These are phyloP conservation scores for Cucurbita pepo DNA, from an alignment of 306 rosid genomes.

Conservation along the genomic window DNA sequence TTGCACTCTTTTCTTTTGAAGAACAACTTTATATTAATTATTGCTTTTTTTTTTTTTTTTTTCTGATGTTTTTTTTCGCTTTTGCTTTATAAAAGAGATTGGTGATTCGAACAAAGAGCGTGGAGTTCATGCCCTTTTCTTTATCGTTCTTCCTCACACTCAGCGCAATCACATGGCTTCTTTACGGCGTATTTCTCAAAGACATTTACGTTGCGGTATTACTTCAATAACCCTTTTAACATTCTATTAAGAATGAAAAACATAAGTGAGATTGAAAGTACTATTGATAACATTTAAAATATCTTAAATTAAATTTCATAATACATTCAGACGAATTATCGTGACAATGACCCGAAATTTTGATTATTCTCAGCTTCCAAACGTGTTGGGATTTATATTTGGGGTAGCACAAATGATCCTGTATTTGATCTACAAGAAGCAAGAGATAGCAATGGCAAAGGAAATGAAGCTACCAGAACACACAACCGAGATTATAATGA, in stretches of 20 bases:
- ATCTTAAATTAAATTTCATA: too few species aligned
- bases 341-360: too few species aligned
- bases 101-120: slow-evolving; percentile 89
- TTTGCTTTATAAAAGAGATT: slow-evolving; percentile 28
- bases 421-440: slow-evolving; percentile 37
- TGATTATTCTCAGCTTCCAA: slow-evolving; percentile 51
- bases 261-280: too few species aligned
- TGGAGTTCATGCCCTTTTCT: slow-evolving; percentile 83
- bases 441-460: slow-evolving; percentile 10
- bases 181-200: slow-evolving; percentile 48
- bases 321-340: too few species aligned
- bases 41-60: neutral
- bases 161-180: slow-evolving; percentile 65
- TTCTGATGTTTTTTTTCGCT: neutral
- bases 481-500: slow-evolving; percentile 27
- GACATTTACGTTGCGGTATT: slow-evolving; percentile 77
- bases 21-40: neutral
- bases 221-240: neutral
- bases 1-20: neutral
- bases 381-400: slow-evolving; percentile 52
- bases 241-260: too few species aligned
- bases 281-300: too few species aligned
- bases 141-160: slow-evolving; percentile 73
- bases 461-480: slow-evolving; percentile 41
- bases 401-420: slow-evolving; percentile 72